phyloP scores from a whole-genome alignment of 208 protist species.

The Wallacemonas rigidus region DNA sequence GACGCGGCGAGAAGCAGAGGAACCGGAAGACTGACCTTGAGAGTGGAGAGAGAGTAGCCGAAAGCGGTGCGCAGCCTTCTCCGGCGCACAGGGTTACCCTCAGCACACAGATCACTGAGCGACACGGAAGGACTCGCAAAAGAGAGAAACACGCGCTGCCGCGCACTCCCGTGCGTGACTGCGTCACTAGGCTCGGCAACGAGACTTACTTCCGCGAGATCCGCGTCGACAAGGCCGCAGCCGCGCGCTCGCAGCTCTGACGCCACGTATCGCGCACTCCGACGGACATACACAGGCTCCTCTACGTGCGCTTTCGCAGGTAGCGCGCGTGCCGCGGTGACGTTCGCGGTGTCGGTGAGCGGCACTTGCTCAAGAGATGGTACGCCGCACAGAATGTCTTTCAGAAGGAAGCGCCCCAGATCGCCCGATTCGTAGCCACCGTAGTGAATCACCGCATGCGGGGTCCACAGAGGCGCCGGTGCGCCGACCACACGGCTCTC shows the following conservation, averaged over 20 bases:
- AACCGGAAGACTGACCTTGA: conserved; percentile 48
- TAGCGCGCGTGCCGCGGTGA: neutral
- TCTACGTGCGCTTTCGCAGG: neutral
- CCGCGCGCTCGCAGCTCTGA: conserved; percentile 19
- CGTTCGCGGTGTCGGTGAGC: neutral
- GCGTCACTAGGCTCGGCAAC: neutral
- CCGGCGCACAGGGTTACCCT: conserved; percentile 32
- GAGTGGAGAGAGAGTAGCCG: conserved; percentile 53
- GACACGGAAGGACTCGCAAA: conserved; percentile 46
- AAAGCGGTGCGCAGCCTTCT: conserved; percentile 52
- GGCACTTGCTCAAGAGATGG: neutral
- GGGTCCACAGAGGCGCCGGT: conserved; percentile 25
- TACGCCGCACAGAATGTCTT: neutral
- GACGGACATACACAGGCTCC: conserved; percentile 20
- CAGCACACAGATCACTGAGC: conserved; percentile 31
- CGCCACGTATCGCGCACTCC: conserved; percentile 21
- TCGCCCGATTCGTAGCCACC: conserved; percentile 62
- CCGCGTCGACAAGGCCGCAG: conserved; percentile 30
- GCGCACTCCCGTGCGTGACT: neutral
- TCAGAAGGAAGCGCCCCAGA: conserved; percentile 34
- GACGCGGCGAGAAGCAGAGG: conserved; percentile 37
- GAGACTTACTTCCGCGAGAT: conserved; percentile 60
- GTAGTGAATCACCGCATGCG: conserved; percentile 68
- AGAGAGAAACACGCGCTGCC: conserved; percentile 42
- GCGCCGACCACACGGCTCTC: neutral